phyloP scores from a whole-genome alignment of 2,329 filamentous ascomycete species.

The Exophiala sp. region DNA sequence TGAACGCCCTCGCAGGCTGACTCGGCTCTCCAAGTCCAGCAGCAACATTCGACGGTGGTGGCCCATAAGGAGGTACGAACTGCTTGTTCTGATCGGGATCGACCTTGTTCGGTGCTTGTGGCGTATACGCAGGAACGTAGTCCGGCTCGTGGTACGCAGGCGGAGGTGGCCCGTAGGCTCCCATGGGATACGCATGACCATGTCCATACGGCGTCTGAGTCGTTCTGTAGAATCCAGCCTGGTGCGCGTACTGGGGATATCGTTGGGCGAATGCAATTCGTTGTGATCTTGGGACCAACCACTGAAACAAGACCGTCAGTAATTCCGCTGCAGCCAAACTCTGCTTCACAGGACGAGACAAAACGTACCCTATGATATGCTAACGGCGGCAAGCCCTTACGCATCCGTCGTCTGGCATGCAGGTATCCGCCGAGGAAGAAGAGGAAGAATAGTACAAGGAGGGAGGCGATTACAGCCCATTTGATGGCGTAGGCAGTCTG shows the following conservation, averaged over 20 bases:
- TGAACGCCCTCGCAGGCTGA: conserved; percentile 1
- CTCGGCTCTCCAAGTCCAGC: conserved; percentile 7
- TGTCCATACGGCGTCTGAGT: conserved; percentile 13
- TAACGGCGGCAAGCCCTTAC: conserved; percentile 62
- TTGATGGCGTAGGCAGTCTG: conserved; percentile 65
- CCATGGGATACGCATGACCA: conserved; percentile 27
- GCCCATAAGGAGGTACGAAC: conserved; percentile 15
- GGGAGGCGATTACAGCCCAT: conserved; percentile 64
- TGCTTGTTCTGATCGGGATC: conserved; percentile 27
- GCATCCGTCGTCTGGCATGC: conserved; percentile 66
- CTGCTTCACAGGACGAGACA: not conserved
- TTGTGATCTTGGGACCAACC: conserved; percentile 40
- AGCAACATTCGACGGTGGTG: conserved; percentile 6
- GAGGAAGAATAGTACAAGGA: conserved; percentile 57
- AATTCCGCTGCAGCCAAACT: too few relatives aligned
- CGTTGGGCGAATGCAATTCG: conserved; percentile 26
- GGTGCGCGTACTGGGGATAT: conserved; percentile 28
- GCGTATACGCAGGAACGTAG: conserved; percentile 28
- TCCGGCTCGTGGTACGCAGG: conserved; percentile 27
- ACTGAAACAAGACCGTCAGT: conserved; percentile 30
- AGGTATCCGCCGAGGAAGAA: conserved; percentile 67
- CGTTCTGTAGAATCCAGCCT: conserved; percentile 38
- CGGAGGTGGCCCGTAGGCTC: conserved; percentile 27
- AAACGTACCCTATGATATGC: conserved; percentile 64
- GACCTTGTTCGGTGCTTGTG: conserved; percentile 29